Conservation (phyloP, 768 basidiomycete species). For the Cubamyces sp. region DNA sequence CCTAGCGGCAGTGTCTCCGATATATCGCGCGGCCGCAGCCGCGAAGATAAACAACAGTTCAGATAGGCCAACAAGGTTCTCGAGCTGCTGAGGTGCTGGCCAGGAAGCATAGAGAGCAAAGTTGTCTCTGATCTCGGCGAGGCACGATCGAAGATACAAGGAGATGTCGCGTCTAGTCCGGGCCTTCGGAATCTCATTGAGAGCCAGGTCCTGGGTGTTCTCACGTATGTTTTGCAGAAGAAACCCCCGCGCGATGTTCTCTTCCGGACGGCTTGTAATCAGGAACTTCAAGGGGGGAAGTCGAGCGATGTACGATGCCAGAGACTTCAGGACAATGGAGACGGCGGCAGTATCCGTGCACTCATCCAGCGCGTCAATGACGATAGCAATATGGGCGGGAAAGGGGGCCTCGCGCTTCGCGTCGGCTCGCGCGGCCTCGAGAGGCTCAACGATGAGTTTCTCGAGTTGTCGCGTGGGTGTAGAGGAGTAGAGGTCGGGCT, state of each 20-base stretch:
- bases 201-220: background rate
- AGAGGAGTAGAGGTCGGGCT: background rate
- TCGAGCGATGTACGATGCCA: background rate
- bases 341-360: constrained; percentile 14
- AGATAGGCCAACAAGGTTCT: background rate
- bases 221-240: background rate
- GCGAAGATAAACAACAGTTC: constrained; percentile 30
- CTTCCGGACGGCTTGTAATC: constrained; percentile 23
- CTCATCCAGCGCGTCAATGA: constrained; percentile 30
- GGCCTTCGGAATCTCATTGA: background rate
- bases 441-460: constrained; percentile 18
- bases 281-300: constrained; percentile 18
- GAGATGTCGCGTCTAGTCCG: constrained; percentile 5
- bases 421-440: background rate
- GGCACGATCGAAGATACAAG: background rate
- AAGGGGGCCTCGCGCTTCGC: background rate
- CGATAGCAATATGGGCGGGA: background rate
- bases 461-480: constrained; percentile 7
- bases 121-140: background rate
- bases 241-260: constrained; percentile 2
- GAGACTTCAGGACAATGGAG: constrained; percentile 9
- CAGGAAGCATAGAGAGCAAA: background rate
- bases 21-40: constrained; percentile 25
- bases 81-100: constrained; percentile 5
- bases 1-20: constrained; percentile 11